These are phyloP conservation scores for Gracilariopsis chorda DNA, from an alignment of 23 red algal genomes.

Conservation along the genomic window DNA sequence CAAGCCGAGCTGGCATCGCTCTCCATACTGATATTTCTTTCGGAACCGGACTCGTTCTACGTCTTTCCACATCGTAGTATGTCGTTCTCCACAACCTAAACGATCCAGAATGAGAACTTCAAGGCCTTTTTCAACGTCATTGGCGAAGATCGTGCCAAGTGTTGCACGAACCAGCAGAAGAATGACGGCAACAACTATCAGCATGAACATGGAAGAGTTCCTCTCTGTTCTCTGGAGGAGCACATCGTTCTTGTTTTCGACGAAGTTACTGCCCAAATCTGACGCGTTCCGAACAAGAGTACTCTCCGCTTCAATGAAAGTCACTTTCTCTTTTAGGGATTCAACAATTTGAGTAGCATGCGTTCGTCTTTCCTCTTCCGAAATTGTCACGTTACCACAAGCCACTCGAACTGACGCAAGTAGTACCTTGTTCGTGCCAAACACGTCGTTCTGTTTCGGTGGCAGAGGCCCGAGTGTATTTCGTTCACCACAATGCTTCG, in stretches of 20 bases:
- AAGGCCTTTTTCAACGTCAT: not conserved
- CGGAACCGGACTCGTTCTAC: not conserved
- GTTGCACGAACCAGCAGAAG: not conserved
- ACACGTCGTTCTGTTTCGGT: not conserved
- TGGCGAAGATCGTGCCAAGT: not conserved
- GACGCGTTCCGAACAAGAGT: not conserved
- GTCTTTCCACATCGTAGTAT: not conserved
- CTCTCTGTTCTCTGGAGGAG: not conserved
- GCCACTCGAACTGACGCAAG: not conserved
- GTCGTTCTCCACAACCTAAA: not conserved
- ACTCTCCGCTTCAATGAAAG: not conserved
- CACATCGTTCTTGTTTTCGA: not conserved
- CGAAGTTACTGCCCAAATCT: not conserved
- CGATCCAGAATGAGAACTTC: not conserved
- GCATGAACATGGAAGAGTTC: not conserved
- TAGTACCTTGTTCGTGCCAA: not conserved
- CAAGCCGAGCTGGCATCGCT: not conserved
- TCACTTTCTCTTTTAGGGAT: not conserved
- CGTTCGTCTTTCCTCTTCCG: not conserved
- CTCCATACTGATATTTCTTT: constrained; percentile 5
- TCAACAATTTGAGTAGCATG: not conserved
- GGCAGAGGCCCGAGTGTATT: not conserved
- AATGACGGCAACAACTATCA: not conserved
- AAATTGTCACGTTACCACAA: not conserved
- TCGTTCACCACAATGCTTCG: not conserved